Evolutionary conservation across 2,329 filamentous ascomycete genomes (phyloP), one percentile per base, ranked within the genome.

Genomic region (Immersiporthe knoxdaviesiana): DNA sequence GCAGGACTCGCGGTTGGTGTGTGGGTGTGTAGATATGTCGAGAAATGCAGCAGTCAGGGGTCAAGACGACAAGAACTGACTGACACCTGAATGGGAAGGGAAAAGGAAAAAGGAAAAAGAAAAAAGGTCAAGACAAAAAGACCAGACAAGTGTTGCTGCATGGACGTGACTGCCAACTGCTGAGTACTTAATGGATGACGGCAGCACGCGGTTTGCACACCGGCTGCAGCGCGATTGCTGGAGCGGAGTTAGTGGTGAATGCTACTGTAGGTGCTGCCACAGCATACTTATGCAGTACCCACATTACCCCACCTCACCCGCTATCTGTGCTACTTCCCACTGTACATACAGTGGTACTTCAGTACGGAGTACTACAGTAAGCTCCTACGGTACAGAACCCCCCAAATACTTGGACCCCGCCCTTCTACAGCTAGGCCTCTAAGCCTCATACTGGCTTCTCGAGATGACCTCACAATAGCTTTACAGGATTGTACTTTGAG

Each of bases 181-280:
- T n/a, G n/a, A n/a, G n/a, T n/a, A 39, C 12, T 62, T 30, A 30
- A 30, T 62, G 32, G 59, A 62, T 62, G 59, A 62, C 59, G 59
- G 59, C 37, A 62, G 39, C 59, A 27, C 59, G 24, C 35, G n/a
- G n/a, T 24, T 16, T 24, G 32, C 30, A 12, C 30, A 24, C 10
- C 35, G 11, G 32, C 24, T 27, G 18, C 59, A 35, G 59, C 59
- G 59, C 58, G 58, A n/a, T 61, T 32, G 21, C 27, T 11, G 35
- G 39, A 24, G 37, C 59, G 59, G 59, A 62, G 59, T 62, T 62
- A 44, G 11, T 24, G 47, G 11, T 24, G 47, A 12, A 52, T 21
- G 35, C n/a, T n/a, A 3, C 35, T 4, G 35, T n/a, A 37, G 6
- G 4, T 37, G 58, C 59, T 54, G 50, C 50, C 24, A 30, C 50